Base-by-base conservation (phyloP, 805 yeast genomes). In the Starmerella riodocensis region DNA sequence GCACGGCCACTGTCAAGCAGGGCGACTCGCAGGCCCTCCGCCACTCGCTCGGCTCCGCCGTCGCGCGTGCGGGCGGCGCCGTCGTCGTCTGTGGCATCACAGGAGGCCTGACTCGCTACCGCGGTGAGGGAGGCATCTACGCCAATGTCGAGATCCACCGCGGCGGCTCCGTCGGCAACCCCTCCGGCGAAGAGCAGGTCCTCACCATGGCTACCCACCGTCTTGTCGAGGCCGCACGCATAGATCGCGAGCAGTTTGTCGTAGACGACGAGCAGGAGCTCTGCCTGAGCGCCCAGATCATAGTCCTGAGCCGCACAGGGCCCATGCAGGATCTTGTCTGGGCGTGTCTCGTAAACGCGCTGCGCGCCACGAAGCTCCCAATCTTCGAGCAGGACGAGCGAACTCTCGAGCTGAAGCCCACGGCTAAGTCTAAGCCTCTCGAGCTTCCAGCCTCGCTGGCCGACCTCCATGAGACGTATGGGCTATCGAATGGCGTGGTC, bases 181-280 rank as follows among this genome's bases (percentile, higher is more conserved):
- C 94, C 22, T 74, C 86, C 1, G 81, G 76, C 50, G 94, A 84
- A 59, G 94, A 84, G 55, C 81, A 79, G 75, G 73, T 70, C 23
- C 53, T 78, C 17, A 71, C 82, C 1, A 93, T 82, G 55, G 63
- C 63, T 42, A 50, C 81, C 19, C 73, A 74, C 50, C 80, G 80
- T 47, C 62, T 71, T 4, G 55, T 83, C 4, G 58, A 70, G 33
- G 75, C 74, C 45, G 70, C 80, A 11, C 70, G 71, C 22, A 45
- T 79, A 18, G 56, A 79, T 16, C 32, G 16, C 7, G 24, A n/a
- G 0, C 43, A 43, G 17, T 67, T 67, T 32, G 58, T 55, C 25
- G 52, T 52, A 6, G 34, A 49, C 42, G 44, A 46, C 37, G 57
- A 55, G 30, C 62, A 44, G 62, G 71, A 48, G 61, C 69, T 34